Conservation (phyloP, 2,329 filamentous ascomycete genomes). For the Uncinocarpus reesii region DNA sequence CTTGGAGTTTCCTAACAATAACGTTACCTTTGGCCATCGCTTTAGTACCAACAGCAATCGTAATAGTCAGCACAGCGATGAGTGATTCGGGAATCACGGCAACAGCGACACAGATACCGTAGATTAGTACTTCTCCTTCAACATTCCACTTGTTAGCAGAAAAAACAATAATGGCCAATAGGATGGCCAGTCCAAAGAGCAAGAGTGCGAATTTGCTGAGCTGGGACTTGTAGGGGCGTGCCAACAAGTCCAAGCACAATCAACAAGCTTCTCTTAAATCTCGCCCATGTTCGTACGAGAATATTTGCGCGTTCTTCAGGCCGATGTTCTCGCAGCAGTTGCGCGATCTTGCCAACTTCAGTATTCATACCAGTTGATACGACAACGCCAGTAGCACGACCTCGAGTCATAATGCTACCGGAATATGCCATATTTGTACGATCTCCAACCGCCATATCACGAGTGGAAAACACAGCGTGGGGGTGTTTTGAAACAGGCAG, state of each 20-base stretch:
- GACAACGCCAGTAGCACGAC: conserved; percentile 50
- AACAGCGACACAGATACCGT: conserved; percentile 44
- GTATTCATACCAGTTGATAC: conserved; percentile 54
- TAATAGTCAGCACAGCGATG: conserved; percentile 53
- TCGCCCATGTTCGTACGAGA: conserved; percentile 34
- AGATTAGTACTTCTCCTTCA: conserved; percentile 48
- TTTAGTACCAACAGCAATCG: conserved; percentile 49
- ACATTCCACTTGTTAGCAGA: conserved; percentile 47
- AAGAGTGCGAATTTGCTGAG: conserved; percentile 54
- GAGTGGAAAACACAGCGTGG: conserved; percentile 32
- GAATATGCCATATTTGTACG: conserved; percentile 53
- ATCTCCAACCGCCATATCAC: conserved; percentile 46
- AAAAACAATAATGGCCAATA: conserved; percentile 55
- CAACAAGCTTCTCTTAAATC: conserved; percentile 34
- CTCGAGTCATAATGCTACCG: conserved; percentile 52
- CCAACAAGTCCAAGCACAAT: conserved; percentile 41
- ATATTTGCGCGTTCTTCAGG: conserved; percentile 35
- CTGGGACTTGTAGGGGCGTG: conserved; percentile 54
- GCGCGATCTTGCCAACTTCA: conserved; percentile 53
- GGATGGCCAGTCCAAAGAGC: conserved; percentile 51
- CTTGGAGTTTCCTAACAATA: conserved; percentile 43
- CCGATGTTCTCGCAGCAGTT: conserved; percentile 47
- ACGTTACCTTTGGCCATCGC: conserved; percentile 43
- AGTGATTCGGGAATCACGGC: conserved; percentile 49
- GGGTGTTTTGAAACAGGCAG: conserved; percentile 47